A percentile compares a stretch with the other conserved stretches of the same genome.
phyloP scores from a whole-genome alignment of 257 asterid species.

The Penstemon barbatus region DNA sequence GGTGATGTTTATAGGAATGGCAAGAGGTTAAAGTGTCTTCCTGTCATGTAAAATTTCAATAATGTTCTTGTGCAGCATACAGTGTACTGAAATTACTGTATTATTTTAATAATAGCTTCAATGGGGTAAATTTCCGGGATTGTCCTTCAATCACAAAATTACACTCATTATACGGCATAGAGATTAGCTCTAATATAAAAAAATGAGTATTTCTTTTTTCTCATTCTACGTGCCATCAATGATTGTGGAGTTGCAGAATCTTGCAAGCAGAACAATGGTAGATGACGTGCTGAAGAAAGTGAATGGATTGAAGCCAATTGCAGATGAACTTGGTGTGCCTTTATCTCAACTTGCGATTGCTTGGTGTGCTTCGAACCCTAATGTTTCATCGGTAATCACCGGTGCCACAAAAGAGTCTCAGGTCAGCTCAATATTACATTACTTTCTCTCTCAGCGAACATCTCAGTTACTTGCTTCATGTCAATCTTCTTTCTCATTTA shows the following conservation, averaged over 20 bases:
- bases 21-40: too few relatives aligned
- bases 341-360: constrained; percentile 93
- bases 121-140: too few relatives aligned
- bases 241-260: constrained; percentile 55
- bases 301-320: constrained; percentile 76
- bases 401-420: constrained; percentile 93
- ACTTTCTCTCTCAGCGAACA: not conserved
- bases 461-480: constrained; percentile 19
- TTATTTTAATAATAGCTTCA: too few relatives aligned
- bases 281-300: constrained; percentile 87
- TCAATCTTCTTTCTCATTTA: not conserved
- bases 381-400: constrained; percentile 92
- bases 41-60: too few relatives aligned
- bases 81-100: too few relatives aligned
- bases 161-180: too few relatives aligned
- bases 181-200: too few relatives aligned
- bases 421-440: constrained; percentile 44
- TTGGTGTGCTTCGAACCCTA: constrained; percentile 98
- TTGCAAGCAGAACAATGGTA: constrained; percentile 84
- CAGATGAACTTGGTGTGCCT: constrained; percentile 83
- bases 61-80: too few relatives aligned
- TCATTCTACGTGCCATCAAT: constrained; percentile 9
- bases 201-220: not conserved
- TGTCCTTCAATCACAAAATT: too few relatives aligned
- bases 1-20: too few relatives aligned